Base-by-base conservation (phyloP, 2,329 filamentous ascomycete species). In the Raffaelea ambrosiae region DNA sequence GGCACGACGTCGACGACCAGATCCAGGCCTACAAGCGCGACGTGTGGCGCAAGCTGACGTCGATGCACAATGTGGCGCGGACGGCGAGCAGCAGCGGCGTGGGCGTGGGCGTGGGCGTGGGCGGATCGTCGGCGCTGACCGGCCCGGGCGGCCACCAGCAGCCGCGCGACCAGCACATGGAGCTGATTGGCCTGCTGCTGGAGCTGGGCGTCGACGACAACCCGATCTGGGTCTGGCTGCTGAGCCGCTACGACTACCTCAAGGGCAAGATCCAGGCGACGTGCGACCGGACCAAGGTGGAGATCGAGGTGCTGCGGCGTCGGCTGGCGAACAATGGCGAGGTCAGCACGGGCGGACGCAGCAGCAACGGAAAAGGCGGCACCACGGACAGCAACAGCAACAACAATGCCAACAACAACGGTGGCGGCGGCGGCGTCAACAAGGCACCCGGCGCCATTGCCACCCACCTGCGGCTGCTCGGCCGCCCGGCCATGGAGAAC, bases 181-280 rank as follows among this genome's bases (percentile, higher is more conserved):
- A 95, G 61, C 73, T 96, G 43, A 97, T 98, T 47, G 76, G 82
- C 20, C 73, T 96, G 33, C 73, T 98, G 46, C 70, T 98, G n/a
- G 91, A 98, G 63, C 72, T 98, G 19, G 94, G 93, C 7, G 89
- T 95, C 3, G 86, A 95, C 10, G 89, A 97, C 51, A 98, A 95
- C 58, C 93, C 93, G 1, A 95, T 98, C 53, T 95, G 88, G 87
- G 77, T 94, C 11, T 98, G 93, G 90, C 79, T 98, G 22, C 71
- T 91, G 48, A 95, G 88, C 59, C 83, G 88, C 41, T 94, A 90
- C 60, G 88, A 95, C 54, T 83, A 90, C 59, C 73, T 98, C 48
- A 96, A 93, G 65, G 82, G 82, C 54, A 94, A 87, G 61, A 91
- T 97, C 46, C 79, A 81, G 39, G 73, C 77, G 0, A 85, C 83